phyloP scores from a whole-genome alignment of 1,139 yeast species.

The Hemisphaericaspora xylofermentans region DNA sequence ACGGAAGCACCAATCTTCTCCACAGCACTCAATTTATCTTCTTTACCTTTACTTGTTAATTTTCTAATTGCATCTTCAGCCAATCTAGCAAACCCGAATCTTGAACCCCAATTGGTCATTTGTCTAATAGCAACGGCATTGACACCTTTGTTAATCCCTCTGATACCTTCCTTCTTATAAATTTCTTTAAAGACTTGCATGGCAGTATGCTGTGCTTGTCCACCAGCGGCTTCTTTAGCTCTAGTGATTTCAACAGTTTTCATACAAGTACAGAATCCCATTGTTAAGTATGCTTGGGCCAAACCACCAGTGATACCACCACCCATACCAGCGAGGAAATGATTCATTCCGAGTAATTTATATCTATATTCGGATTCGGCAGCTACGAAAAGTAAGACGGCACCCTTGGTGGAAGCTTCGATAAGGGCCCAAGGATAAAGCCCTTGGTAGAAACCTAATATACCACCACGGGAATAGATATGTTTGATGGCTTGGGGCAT shows the following conservation, averaged over 20 bases:
- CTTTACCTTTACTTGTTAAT: conserved; percentile 57
- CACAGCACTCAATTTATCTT: conserved; percentile 62
- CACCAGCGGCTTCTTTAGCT: conserved; percentile 70
- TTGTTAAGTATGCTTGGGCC: conserved; percentile 92
- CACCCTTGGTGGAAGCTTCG: conserved; percentile 99
- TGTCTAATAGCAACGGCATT: conserved; percentile 99
- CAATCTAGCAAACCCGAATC: conserved; percentile 89
- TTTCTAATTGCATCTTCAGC: conserved; percentile 83
- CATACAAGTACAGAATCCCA: conserved; percentile 98
- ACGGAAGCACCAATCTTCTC: conserved; percentile 89
- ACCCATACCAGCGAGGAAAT: conserved; percentile 83
- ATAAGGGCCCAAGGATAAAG: conserved; percentile 99
- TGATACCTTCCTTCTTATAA: conserved; percentile 79
- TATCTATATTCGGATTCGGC: conserved; percentile 87
- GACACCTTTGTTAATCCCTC: conserved; percentile 96
- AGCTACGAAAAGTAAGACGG: conserved; percentile 89
- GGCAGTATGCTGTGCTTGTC: conserved; percentile 67
- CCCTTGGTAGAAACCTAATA: conserved; percentile 92
- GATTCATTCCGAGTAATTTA: conserved; percentile 60
- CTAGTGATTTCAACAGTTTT: conserved; percentile 97
- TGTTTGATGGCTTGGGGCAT: conserved; percentile 66
- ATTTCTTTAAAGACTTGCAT: conserved; percentile 86
- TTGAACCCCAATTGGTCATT: conserved; percentile 98
- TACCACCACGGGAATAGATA: conserved; percentile 93
- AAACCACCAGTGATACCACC: conserved; percentile 97